These are phyloP conservation scores for Hygrophorus russula DNA, from an alignment of 768 basidiomycete species.

Conservation along the genomic window DNA sequence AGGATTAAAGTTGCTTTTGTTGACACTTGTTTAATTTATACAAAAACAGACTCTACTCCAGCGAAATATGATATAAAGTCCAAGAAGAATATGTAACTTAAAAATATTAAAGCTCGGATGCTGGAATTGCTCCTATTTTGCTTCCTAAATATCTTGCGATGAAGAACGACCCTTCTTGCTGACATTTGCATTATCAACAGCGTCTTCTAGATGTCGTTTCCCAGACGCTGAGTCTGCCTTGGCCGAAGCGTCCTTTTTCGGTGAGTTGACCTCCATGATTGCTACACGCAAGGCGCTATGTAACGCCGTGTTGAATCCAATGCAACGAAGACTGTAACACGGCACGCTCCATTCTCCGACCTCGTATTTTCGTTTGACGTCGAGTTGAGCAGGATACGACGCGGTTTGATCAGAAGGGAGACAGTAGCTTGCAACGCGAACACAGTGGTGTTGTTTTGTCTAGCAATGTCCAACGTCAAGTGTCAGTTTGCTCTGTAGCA, in stretches of 20 bases:
- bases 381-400: slow-evolving; percentile 5
- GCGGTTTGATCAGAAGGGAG: neutral
- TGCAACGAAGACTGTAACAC: slow-evolving; percentile 16
- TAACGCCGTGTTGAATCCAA: slow-evolving; percentile 14
- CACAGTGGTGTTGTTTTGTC: slow-evolving; percentile 14
- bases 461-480: slow-evolving; percentile 1
- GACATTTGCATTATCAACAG: neutral
- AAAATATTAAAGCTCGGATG: neutral
- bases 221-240: neutral
- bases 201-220: neutral
- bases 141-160: neutral
- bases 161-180: neutral
- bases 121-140: neutral
- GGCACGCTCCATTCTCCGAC: slow-evolving; percentile 15
- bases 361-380: slow-evolving; percentile 15
- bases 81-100: no score
- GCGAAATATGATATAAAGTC: no score
- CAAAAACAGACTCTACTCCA: no score
- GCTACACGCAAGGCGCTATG: slow-evolving; percentile 6
- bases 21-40: no score
- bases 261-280: neutral
- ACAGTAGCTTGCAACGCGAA: slow-evolving; percentile 10
- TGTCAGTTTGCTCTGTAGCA: neutral
- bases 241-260: neutral
- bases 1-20: neutral